Conservation (phyloP, 495 filamentous ascomycete genomes). For the Penicillium coffeae region DNA sequence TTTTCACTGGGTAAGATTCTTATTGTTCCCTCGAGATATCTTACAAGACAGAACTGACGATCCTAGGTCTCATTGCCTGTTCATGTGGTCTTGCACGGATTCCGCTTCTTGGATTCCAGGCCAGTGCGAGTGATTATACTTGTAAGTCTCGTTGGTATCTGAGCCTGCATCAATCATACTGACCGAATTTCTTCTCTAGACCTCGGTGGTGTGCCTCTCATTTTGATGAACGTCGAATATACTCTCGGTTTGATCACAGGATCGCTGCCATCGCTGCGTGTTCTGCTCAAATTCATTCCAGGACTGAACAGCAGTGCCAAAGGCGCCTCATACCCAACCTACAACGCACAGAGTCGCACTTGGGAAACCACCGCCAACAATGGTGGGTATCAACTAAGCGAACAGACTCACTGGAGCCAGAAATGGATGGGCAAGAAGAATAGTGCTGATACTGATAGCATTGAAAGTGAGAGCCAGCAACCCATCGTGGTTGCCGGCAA, state of each 20-base stretch:
- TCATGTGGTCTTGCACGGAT: not conserved
- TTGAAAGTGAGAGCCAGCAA: not conserved
- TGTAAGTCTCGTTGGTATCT: not conserved
- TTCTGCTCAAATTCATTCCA: not conserved
- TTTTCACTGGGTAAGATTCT: slow-evolving; percentile 42
- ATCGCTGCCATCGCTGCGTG: slow-evolving; percentile 3
- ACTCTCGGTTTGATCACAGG: not conserved
- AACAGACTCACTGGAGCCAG: not conserved
- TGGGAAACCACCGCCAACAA: not conserved
- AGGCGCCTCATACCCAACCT: not conserved
- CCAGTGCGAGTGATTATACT: slow-evolving; percentile 3
- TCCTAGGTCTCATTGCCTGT: slow-evolving; percentile 1
- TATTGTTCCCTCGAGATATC: not conserved
- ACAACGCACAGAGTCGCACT: not conserved
- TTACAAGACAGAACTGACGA: not conserved
- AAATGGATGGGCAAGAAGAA: not conserved
- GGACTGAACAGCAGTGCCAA: not conserved
- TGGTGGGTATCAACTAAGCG: not conserved
- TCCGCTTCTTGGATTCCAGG: slow-evolving; percentile 1
- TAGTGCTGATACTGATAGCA: not conserved
- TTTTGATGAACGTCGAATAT: slow-evolving; percentile 4
- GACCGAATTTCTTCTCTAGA: slow-evolving; percentile 1
- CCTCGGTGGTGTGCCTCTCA: not conserved
- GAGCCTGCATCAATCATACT: not conserved
- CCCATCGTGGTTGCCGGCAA: not conserved